Base-by-base conservation (phyloP, 2,329 filamentous ascomycete species). In the Dothistroma septosporum region DNA sequence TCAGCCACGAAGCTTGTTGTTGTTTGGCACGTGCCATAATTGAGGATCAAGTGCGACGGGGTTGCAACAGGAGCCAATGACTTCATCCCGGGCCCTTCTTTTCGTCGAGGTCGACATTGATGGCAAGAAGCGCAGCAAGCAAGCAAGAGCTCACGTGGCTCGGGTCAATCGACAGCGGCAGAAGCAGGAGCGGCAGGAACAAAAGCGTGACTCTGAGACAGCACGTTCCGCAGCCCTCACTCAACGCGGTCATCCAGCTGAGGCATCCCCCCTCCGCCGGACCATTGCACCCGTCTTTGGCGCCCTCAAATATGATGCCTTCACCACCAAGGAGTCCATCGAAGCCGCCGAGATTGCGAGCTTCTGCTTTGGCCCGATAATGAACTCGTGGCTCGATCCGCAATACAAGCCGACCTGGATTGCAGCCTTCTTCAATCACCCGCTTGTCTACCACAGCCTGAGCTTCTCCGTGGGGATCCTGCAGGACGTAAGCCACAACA, bases 101-200 rank as follows among this genome's bases (percentile, higher is more conserved):
- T 61, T 63, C 46, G 58, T 63, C 11, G 58, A 63, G 37, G 61
- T 59, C 55, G 58, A 55, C 6, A 52, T 33, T 16, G 31, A 48
- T 24, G 53, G 47, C 10, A 56, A 57, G 48, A 37, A 57, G 33
- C 53, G 58, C 6, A 63, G 58, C 49, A 57, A 57, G 52, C 61
- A 63, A 33, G 60, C 61, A 14, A 57, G 61, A 50, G 59, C 61
- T 22, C 61, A 64, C 55, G 61, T 63, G 48, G 61, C 58, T 21
- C 55, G 61, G n/a, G 61, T 63, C 10, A 63, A 61, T 46, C 55
- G 61, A 19, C 58, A 59, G 28, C 49, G 61, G 19, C 61, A 61
- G 48, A 63, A 60, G 32, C 31, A 61, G 11, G 55, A 59, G 54
- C 19, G 28, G 21, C 50, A 7, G 55, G 21, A 37, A n/a, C 14